These are phyloP conservation scores for Gastrolobium bilobum DNA, from an alignment of 306 rosid genomes.

Conservation along the genomic window DNA sequence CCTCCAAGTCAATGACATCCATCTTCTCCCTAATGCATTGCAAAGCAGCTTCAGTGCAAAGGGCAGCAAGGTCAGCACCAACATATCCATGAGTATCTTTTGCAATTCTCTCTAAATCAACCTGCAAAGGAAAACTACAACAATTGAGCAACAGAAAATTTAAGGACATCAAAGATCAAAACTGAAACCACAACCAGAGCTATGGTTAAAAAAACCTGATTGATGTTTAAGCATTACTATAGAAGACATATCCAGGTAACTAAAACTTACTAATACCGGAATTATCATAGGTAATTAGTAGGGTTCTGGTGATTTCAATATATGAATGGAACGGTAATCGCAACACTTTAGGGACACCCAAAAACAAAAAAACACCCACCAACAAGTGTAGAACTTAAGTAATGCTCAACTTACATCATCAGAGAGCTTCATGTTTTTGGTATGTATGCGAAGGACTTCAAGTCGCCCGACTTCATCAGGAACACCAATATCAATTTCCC, in stretches of 20 bases:
- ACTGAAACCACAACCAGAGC: slow-evolving; percentile 13
- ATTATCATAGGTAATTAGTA: slow-evolving; percentile 17
- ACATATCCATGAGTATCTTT: slow-evolving; percentile 77
- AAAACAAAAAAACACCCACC: background rate
- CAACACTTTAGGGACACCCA: background rate
- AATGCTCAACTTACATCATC: slow-evolving; percentile 63
- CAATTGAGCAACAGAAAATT: background rate
- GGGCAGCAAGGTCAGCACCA: slow-evolving; percentile 83
- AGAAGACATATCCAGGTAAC: slow-evolving; percentile 20
- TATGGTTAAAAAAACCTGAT: background rate
- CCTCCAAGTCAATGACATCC: slow-evolving; percentile 78
- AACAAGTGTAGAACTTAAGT: background rate
- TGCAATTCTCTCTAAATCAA: slow-evolving; percentile 68
- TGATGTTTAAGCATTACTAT: background rate
- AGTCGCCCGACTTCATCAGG: slow-evolving; percentile 79
- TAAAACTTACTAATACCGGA: background rate
- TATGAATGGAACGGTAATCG: slow-evolving; percentile 18
- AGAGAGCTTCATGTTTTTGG: slow-evolving; percentile 80
- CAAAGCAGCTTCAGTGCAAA: slow-evolving; percentile 78
- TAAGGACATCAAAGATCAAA: slow-evolving; percentile 22
- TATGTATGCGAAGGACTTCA: slow-evolving; percentile 78
- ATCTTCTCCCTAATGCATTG: slow-evolving; percentile 82
- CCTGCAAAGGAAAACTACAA: slow-evolving; percentile 50
- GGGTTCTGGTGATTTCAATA: background rate
- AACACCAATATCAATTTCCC: slow-evolving; percentile 80